These are phyloP conservation scores for Naegleria lovaniensis DNA, from an alignment of 208 protist genomes.

Conservation along the genomic window DNA sequence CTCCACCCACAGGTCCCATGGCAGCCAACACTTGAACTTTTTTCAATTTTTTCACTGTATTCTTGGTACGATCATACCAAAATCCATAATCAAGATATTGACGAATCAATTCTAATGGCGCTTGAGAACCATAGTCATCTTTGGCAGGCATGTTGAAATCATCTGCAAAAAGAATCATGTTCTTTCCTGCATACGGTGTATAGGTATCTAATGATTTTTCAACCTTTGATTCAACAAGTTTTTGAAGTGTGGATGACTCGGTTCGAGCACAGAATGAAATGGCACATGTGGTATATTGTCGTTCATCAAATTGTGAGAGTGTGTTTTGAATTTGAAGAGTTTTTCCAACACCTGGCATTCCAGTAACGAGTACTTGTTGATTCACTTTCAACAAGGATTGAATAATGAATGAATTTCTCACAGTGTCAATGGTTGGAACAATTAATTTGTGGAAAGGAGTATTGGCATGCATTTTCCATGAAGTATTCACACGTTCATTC, in stretches of 20 bases:
- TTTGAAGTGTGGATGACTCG: constrained; percentile 79
- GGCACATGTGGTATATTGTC: constrained; percentile 72
- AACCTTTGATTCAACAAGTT: constrained; percentile 89
- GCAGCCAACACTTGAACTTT: constrained; percentile 92
- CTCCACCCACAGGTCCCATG: constrained; percentile 86
- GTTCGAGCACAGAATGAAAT: constrained; percentile 94
- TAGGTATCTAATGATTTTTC: constrained; percentile 92
- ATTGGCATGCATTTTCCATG: constrained; percentile 66
- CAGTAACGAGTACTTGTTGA: constrained; percentile 82
- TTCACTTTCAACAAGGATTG: constrained; percentile 69
- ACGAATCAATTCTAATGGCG: constrained; percentile 90
- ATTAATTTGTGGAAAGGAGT: constrained; percentile 87
- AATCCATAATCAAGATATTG: constrained; percentile 94
- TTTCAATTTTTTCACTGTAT: constrained; percentile 79
- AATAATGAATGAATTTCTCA: constrained; percentile 88
- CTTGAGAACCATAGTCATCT: constrained; percentile 93
- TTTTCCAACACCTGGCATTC: constrained; percentile 92
- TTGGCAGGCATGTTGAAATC: constrained; percentile 97
- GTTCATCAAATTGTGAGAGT: constrained; percentile 63
- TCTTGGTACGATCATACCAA: constrained; percentile 92
- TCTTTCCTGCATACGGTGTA: constrained; percentile 78
- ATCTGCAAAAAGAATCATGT: constrained; percentile 92
- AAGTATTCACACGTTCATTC: constrained; percentile 77
- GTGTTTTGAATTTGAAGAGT: constrained; percentile 79
- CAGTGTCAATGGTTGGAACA: constrained; percentile 94